Base-by-base conservation (phyloP, 495 filamentous ascomycete genomes). In the Thermochaetoides thermophila region DNA sequence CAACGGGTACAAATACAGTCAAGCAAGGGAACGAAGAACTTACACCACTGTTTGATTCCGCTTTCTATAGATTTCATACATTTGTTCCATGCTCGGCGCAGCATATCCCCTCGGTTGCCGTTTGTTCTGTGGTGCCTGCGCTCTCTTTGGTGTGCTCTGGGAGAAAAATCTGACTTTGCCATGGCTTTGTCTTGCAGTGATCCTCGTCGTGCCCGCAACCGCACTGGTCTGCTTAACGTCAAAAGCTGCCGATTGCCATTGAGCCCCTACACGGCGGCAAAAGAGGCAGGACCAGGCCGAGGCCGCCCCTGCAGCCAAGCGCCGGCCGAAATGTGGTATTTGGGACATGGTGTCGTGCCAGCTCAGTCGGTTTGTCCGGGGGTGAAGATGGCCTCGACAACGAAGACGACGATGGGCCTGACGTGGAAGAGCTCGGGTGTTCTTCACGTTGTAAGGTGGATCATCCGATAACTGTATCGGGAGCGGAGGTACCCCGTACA, bases 31-130 rank as follows among this genome's bases (percentile, higher is more conserved):
- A 37, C 19, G 11, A 15, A 34, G 7, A 28, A 28, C 52, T 36
- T 69, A 76, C 61, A 73, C 58, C 10, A 66, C 71, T 19, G 69
- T 69, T 21, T 46, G 53, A 47, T 82, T 82, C 60, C 60, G 66
- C 45, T 58, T 51, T 31, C 55, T 64, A 34, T 74, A 78, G 12
- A 63, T 59, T 33, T 64, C 64, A 13, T 56, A 57, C 53, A 76
- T 43, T 33, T 61, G 50, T 11, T 68, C 68, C 69, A 74, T 73
- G 16, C 53, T 61, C 13, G 65, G 64, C 7, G 57, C 52, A 2
- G 27, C 30, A 5, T 30, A 29, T 19, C 29, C 37, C 2, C 17
- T 0, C 23, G 3, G 44, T 26, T 44, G 33, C 20, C 37, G 30
- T 14, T 40, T 35, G 22, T 31, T 37, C 22, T 39, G 36, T 10